These are phyloP conservation scores for Pythium catenulatum DNA, from an alignment of 352 stramenopile genomes.

Conservation along the genomic window DNA sequence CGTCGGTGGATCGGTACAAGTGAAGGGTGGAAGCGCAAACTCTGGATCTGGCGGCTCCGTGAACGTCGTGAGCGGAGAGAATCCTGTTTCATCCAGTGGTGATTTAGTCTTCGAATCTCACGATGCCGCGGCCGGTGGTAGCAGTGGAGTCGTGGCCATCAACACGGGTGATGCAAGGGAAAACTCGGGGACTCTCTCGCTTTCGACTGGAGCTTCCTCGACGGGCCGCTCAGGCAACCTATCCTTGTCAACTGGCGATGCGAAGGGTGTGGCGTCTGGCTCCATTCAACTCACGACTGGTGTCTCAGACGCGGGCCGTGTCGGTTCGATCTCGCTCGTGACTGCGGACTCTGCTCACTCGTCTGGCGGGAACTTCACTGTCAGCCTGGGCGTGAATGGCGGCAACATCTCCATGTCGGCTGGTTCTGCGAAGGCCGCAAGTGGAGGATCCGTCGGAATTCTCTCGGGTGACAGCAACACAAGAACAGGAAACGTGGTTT, in stretches of 20 bases:
- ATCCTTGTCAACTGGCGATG: constrained; percentile 18
- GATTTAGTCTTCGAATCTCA: constrained; percentile 67
- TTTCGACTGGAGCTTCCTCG: constrained; percentile 44
- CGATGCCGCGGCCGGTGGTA: constrained; percentile 58
- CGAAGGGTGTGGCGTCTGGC: constrained; percentile 17
- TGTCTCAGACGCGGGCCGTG: constrained; percentile 5
- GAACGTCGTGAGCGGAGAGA: constrained; percentile 70
- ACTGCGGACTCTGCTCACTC: constrained; percentile 8
- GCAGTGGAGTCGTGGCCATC: constrained; percentile 64
- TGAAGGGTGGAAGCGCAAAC: constrained; percentile 68
- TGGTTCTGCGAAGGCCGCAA: not conserved
- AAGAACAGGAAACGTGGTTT: not conserved
- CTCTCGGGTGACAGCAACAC: constrained; percentile 3
- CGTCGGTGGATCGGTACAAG: constrained; percentile 67
- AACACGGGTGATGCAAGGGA: constrained; percentile 11
- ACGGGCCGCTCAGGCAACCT: constrained; percentile 24
- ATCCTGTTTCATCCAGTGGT: constrained; percentile 72
- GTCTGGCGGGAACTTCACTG: constrained; percentile 39
- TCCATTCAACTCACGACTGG: constrained; percentile 32
- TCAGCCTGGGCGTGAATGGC: constrained; percentile 39
- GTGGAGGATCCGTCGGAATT: constrained; percentile 30
- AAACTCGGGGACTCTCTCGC: constrained; percentile 51
- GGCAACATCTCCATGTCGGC: constrained; percentile 51
- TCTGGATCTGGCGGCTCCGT: constrained; percentile 72
- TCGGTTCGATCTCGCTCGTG: constrained; percentile 47